Base-by-base conservation (phyloP, 2,329 filamentous ascomycete genomes). In the Exserohilum turcica region DNA sequence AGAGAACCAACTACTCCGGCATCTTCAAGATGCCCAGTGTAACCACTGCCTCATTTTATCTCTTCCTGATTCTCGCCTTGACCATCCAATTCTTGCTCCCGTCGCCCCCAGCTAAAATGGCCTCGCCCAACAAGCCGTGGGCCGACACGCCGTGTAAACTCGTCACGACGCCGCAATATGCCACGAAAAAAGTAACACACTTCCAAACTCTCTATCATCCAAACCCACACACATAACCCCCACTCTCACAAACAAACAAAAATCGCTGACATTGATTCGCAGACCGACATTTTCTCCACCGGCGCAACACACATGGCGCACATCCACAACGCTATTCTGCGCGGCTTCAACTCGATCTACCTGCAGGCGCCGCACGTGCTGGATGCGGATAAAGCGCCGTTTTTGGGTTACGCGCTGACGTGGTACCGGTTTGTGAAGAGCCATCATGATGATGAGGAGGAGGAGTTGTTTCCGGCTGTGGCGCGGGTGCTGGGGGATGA, bases 281-380 rank as follows among this genome's bases (percentile, higher is more conserved):
- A 72, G 66, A 61, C 61, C 10, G 70, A 73, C 39, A 66, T 69
- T 6, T 73, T 70, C 52, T 74, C 70, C 5, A 59, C 54, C 6
- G 70, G 70, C n/a, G 68, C 71, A 28, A 67, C 69, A 13, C 68
- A 74, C 40, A 73, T 75, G 74, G 67, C 73, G 6, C 64, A 74
- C 32, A 65, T 77, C 9, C 76, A 78, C 60, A 78, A 78, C 37
- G 62, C 72, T 0, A 71, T 77, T 33, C 57, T 78, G 6, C 65
- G 75, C 31, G 73, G 73, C 32, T 76, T 73, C 59, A 78, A 77
- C 59, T 70, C 70, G 13, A 76, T 77, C 21, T 76, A 75, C 48
- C 63, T 70, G 0, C 75, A 78, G 64, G 71, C 73, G 0, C 70
- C 68, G 0, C 54, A 71, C 48, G 53, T 76, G 6, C 61, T 56